Evolutionary conservation across 495 filamentous ascomycete species (phyloP), one percentile per base, ranked within the genome.

Genomic region (Opeltia flavorubescens): DNA sequence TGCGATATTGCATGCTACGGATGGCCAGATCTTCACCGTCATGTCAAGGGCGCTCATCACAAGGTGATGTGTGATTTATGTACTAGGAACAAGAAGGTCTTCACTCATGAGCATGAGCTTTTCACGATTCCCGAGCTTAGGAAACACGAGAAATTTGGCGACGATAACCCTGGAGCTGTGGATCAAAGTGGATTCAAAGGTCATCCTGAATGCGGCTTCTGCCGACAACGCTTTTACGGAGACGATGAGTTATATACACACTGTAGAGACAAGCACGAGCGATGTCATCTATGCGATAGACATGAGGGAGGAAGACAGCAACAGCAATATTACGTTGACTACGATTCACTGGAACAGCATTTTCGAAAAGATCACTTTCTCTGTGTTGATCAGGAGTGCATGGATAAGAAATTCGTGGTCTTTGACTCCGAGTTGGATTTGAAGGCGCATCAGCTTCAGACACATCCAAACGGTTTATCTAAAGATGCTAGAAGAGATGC

Each of bases 351-450:
- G 0, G 86, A 89, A 54, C 62, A 74, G 9, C 91, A 99, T 62
- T 95, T 95, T 59, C 73, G 75, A 48, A 80, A 78, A 43, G 86
- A 89, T 26, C 91, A 99, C 61, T 95, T 84, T 56, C 64, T 85
- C 1, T 99, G 91, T 54, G 57, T 71, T 1, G 89, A 99, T 48
- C 67, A 69, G 49, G 89, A 95, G 47, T 99, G 91, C 50, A 55
- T 87, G 58, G 91, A 96, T 49, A 94, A 95, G 73, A 96, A 95
- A 62, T 94, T 95, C 55, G 78, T 95, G n/a, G 93, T 95, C 1
- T 99, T 99, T 50, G 85, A 83, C 40, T 86, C 86, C 0, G 83
- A 94, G 55, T 80, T 99, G 68, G 91, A 96, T 60, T 62, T 99
- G 25, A 94, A 95, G 58, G 86, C 76, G 11, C 86, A 94, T 61